A percentile compares a stretch with the other conserved stretches of the same genome.
These are phyloP conservation scores for Claviceps sp. DNA, from an alignment of 2,329 filamentous ascomycete genomes.

Conservation along the genomic window DNA sequence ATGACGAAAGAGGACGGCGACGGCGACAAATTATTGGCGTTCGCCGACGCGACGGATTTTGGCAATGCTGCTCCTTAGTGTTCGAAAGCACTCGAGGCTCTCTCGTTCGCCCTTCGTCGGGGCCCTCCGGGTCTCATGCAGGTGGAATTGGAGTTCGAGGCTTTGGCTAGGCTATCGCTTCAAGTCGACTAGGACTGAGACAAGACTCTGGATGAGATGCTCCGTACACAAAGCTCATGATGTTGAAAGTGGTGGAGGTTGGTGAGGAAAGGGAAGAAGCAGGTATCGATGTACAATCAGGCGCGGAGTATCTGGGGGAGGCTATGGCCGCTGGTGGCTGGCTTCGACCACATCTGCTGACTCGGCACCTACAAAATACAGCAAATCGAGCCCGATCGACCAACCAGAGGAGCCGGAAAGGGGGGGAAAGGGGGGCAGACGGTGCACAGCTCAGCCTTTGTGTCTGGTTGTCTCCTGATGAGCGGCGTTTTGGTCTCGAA, in stretches of 20 bases:
- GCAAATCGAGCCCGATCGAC: too few relatives aligned
- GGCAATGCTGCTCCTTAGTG: background rate
- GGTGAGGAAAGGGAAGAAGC: background rate
- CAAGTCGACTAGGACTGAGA: slow-evolving; percentile 20
- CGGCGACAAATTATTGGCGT: slow-evolving; percentile 3
- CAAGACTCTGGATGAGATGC: slow-evolving; percentile 3
- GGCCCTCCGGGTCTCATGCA: slow-evolving; percentile 9
- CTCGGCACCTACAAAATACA: background rate
- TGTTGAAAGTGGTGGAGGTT: slow-evolving; percentile 10
- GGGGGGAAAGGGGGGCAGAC: too few relatives aligned
- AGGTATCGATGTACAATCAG: background rate
- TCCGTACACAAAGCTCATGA: slow-evolving; percentile 17
- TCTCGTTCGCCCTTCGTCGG: slow-evolving; percentile 10
- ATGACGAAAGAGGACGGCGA: slow-evolving; percentile 15
- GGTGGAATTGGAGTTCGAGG: background rate
- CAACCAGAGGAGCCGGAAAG: too few relatives aligned
- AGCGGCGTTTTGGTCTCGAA: too few relatives aligned
- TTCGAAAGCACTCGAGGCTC: slow-evolving; percentile 11
- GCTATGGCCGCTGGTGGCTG: background rate
- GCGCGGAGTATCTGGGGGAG: background rate
- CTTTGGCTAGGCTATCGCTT: slow-evolving; percentile 5
- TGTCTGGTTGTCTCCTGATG: too few relatives aligned
- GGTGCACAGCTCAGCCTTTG: too few relatives aligned
- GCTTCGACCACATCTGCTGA: background rate
- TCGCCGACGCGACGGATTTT: slow-evolving; percentile 4